Evolutionary conservation across 306 rosid genomes (phyloP), one percentile per base, ranked within the genome.

Genomic region (Quercus glauca): DNA sequence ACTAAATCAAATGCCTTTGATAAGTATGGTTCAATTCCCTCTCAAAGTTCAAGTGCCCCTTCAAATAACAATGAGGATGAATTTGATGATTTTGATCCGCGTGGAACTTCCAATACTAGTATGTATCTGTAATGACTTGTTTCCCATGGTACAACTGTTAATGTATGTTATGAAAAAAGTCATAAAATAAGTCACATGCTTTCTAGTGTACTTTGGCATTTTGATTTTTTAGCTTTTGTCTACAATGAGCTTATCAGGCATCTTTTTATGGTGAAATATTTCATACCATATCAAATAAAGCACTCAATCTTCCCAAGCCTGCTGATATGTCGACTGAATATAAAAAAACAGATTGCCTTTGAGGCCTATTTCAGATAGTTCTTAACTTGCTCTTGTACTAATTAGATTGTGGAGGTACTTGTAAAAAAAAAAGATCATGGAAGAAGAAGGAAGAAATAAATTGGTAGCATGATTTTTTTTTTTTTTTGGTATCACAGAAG

Each of bases 41-140:
- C 89, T 71, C 92, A 90, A 76, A 84, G 86, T 51, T 45, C 91
- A 57, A 81, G 76, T 73, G 83, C 64, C 77, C 83, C 84, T 65
- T 80, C 79, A 56, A 88, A 79, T 58, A 80, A 76, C 56, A 73
- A 84, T 1, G 94, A 92, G 43, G 97, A 91, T 67, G 97, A 92
- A 76, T 86, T 92, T 82, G 97, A 92, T 69, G 97, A 92, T 75
- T 96, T 96, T 89, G 96, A 96, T 86, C 99, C 99, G 1, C 91
- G 99, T 69, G 99, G 99, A 80, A 91, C 90, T 69, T 86, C 97
- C 79, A 77, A 85, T 53, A 51, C 88, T 37, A 93, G 98, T 93
- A 86, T 85, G 98, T 89, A 51, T 78, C 60, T 73, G 67, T 80
- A 64, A 53, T 61, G 37, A 41, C 45, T 58, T 77, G 71, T 82